Base-by-base conservation (phyloP, 305 asterid species). In the Solanum chacoense region DNA sequence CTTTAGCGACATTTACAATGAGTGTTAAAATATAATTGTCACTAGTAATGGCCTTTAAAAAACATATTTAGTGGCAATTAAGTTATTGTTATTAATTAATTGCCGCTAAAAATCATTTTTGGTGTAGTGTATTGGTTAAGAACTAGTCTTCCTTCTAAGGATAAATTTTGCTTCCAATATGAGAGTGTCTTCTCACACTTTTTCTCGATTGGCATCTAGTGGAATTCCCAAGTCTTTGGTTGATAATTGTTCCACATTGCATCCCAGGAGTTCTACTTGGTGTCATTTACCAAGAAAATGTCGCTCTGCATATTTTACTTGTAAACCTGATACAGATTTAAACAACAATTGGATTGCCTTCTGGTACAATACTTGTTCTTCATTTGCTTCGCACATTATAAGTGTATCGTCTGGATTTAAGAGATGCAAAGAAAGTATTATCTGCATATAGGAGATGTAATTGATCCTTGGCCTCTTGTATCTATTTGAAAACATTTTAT, bases 391-490 rank as follows among this genome's bases (percentile, higher is more conserved):
- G 45, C 45, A 38, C 45, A 38, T 0, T 38, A 3, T 38, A 59
- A 59, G 7, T 2, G 22, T 59, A 45, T 45, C 20, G 4, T 45
- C 63, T 45, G 20, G 8, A 45, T 45, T 13, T 1, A 45, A 14
- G 63, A 45, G 63, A 45, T 45, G 11, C n/a, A 29, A 29, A 29
- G 31, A 29, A 3, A 29, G 31, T 29, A 29, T 29, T 29, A 29
- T 29, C 96, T 85, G 98, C 93, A 10, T 38, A 10, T 38, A 38
- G 5, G 1, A 55, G 65, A 16, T 50, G 11, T 59, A 0, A 55
- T 1, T 55, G 24, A 55, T 55, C 67, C 11, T 55, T 20, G 24
- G 4, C n/a, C 18, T 69, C 75, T 69, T 69, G 8, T 26, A 26
- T 26, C 18, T 69, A 69, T 3, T 26, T 69, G 75, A 26, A 26